Evolutionary conservation across 1,284 basidiomycete species (phyloP).

Genomic region (Golubevia sp.): DNA sequence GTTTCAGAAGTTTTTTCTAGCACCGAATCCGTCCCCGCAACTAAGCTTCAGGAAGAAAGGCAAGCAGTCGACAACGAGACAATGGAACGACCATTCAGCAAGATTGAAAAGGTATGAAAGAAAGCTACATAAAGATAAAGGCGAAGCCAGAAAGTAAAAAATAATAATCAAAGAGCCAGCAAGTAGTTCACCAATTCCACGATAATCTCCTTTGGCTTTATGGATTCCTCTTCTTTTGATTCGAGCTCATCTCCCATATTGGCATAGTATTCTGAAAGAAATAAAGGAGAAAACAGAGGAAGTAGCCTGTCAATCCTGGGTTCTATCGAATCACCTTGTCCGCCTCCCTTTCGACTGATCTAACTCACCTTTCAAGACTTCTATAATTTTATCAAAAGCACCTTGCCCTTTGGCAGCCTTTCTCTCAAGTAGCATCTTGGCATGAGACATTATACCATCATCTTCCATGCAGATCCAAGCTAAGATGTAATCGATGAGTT

Average conservation of each 20-base stretch:
- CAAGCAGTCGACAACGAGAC: too few species aligned
- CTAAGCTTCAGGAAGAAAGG: too few species aligned
- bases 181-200: slow-evolving; percentile 38
- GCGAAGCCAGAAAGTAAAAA: too few species aligned
- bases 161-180: too few species aligned
- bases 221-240: slow-evolving; percentile 1
- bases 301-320: too few species aligned
- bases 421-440: slow-evolving; percentile 20
- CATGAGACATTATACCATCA: slow-evolving; percentile 69
- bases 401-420: slow-evolving; percentile 6
- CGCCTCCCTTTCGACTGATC: not conserved
- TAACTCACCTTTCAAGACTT: slow-evolving; percentile 15
- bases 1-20: too few species aligned
- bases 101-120: too few species aligned
- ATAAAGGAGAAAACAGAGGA: too few species aligned
- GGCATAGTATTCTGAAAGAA: slow-evolving; percentile 31
- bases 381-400: slow-evolving; percentile 11
- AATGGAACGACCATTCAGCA: too few species aligned
- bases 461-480: slow-evolving; percentile 98
- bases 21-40: too few species aligned
- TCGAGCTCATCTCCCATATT: slow-evolving; percentile 38
- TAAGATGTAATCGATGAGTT: slow-evolving; percentile 87
- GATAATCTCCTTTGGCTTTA: slow-evolving; percentile 31
- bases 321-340: too few species aligned
- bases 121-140: too few species aligned